Evolutionary conservation across 164 flowering plant genomes (phyloP).

Genomic region (Vitis rupestris): DNA sequence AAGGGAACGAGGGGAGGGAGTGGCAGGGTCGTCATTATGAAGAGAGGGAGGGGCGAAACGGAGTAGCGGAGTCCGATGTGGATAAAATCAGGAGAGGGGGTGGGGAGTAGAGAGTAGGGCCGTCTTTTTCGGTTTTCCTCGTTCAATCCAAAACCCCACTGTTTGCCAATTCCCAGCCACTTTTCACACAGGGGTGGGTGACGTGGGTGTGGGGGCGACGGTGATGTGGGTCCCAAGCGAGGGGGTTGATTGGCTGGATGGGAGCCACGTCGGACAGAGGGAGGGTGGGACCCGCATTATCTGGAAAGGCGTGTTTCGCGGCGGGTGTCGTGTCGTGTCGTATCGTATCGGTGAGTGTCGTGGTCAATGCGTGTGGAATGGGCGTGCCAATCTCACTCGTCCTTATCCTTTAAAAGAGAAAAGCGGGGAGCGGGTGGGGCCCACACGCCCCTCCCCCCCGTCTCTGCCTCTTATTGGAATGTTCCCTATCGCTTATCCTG

Average conservation of each 20-base stretch:
- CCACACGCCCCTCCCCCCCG: not conserved
- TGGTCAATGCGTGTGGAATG: not conserved
- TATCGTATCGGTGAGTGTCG: not conserved
- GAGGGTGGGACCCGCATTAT: slow-evolving; percentile 12
- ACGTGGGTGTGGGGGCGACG: no score
- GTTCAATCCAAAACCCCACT: not conserved
- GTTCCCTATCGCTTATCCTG: not conserved
- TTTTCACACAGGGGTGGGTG: no score
- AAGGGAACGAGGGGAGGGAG: not conserved
- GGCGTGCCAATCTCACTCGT: not conserved
- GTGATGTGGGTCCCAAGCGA: no score
- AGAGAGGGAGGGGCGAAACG: not conserved
- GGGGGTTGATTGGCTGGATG: not conserved
- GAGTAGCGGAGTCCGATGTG: not conserved
- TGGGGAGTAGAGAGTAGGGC: not conserved
- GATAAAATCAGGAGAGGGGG: slow-evolving; percentile 11
- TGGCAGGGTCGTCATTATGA: slow-evolving; percentile 3
- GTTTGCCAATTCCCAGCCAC: no score
- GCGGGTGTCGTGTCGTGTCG: not conserved
- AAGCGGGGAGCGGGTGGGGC: not conserved
- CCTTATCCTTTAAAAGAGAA: slow-evolving; percentile 15
- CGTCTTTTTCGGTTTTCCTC: slow-evolving; percentile 4
- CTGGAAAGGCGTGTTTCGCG: slow-evolving; percentile 6
- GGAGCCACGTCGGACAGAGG: not conserved
- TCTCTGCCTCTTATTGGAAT: not conserved